A percentile compares a stretch with the other conserved stretches of the same genome.
Conservation (phyloP, 768 basidiomycete species). For the Kockovaella imperatae region DNA sequence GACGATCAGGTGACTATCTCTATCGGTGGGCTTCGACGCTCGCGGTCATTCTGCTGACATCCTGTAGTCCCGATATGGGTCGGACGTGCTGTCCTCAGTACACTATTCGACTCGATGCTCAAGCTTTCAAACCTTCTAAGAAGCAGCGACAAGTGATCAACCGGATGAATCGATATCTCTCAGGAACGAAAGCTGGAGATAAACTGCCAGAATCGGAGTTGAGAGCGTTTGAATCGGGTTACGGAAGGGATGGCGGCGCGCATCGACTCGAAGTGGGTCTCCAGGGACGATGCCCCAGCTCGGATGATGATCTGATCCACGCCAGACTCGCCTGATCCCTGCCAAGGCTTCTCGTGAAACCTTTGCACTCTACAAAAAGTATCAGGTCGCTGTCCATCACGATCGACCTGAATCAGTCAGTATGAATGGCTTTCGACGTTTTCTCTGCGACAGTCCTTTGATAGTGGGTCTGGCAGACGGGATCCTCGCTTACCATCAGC, state of each 20-base stretch:
- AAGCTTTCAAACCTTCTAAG: conserved; percentile 22
- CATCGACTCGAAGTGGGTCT: conserved; percentile 52
- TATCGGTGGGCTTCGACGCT: conserved; percentile 49
- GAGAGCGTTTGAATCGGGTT: conserved; percentile 54
- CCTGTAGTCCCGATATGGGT: conserved; percentile 63
- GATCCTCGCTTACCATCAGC: neutral
- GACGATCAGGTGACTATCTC: conserved; percentile 53
- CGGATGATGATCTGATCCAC: neutral
- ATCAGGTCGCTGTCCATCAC: conserved; percentile 70
- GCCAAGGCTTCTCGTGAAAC: conserved; percentile 75
- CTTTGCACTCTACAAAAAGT: conserved; percentile 64
- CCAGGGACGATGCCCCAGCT: conserved; percentile 4
- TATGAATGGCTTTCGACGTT: conserved; percentile 56
- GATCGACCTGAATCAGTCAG: conserved; percentile 52
- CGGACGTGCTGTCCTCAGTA: conserved; percentile 87
- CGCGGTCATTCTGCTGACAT: neutral
- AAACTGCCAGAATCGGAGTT: conserved; percentile 47
- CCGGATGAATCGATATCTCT: conserved; percentile 29
- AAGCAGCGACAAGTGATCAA: conserved; percentile 36
- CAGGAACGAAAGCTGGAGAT: conserved; percentile 32
- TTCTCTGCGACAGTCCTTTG: conserved; percentile 73
- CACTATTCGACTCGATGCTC: conserved; percentile 58
- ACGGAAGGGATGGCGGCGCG: conserved; percentile 14
- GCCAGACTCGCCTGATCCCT: conserved; percentile 65
- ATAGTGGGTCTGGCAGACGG: conserved; percentile 55